These are phyloP conservation scores for Austroboletus festivus DNA, from an alignment of 768 basidiomycete species.

Conservation along the genomic window DNA sequence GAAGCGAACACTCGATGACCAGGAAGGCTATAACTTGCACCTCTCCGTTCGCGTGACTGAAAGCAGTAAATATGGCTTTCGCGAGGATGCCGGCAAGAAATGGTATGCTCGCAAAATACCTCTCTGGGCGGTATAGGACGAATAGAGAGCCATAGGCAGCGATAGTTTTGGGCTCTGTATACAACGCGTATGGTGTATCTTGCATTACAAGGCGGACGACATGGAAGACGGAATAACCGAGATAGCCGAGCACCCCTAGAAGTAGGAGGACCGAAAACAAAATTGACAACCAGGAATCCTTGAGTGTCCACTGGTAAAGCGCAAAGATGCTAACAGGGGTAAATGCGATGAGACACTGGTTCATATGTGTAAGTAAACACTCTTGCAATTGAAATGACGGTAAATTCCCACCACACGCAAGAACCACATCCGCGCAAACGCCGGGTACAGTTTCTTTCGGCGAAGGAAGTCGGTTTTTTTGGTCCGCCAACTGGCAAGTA, in stretches of 20 bases:
- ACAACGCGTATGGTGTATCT: conserved; percentile 37
- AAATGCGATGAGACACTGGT: conserved; percentile 58
- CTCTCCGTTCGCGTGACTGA: conserved; percentile 56
- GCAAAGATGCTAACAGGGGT: conserved; percentile 74
- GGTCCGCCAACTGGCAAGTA: conserved; percentile 24
- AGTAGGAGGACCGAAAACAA: conserved; percentile 74
- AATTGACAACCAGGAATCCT: conserved; percentile 84
- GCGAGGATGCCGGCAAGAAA: conserved; percentile 57
- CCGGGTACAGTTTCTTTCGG: conserved; percentile 36
- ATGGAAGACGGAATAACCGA: conserved; percentile 49
- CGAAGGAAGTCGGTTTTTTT: conserved; percentile 17
- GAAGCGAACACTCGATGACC: conserved; percentile 59
- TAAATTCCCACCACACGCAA: conserved; percentile 59
- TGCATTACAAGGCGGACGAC: conserved; percentile 47
- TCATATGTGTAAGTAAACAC: background rate
- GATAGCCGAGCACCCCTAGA: conserved; percentile 45
- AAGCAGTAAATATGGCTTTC: conserved; percentile 70
- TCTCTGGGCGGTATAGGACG: conserved; percentile 60
- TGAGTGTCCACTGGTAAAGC: conserved; percentile 88
- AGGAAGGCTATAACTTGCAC: conserved; percentile 69
- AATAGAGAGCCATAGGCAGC: conserved; percentile 56
- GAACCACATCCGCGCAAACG: conserved; percentile 57
- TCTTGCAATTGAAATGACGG: background rate
- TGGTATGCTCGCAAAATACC: conserved; percentile 65
- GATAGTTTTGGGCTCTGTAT: conserved; percentile 36